phyloP scores from a whole-genome alignment of 2,329 filamentous ascomycete species.

The Waltergamsia citrina region DNA sequence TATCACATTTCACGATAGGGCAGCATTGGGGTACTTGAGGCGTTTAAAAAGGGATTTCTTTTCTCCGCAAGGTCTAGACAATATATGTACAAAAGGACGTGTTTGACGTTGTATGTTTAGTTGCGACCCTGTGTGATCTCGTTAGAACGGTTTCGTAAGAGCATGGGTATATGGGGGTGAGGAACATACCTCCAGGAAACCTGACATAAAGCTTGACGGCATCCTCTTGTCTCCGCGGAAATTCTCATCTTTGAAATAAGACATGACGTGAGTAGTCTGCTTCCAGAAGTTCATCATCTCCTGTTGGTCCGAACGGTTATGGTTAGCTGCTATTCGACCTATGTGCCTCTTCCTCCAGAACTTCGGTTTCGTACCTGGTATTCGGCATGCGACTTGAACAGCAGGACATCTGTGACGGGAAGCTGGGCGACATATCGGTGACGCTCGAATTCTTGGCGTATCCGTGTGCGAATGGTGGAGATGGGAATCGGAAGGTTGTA shows the following conservation, averaged over 20 bases:
- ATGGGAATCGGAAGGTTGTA: constrained; percentile 89
- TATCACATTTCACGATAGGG: constrained; percentile 2
- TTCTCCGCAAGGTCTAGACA: constrained; percentile 15
- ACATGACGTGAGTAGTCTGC: constrained; percentile 89
- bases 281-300: constrained; percentile 99
- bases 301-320: constrained; percentile 30
- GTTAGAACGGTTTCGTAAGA: no score
- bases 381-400: constrained; percentile 87
- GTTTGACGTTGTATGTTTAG: constrained; percentile 23
- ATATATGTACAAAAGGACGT: constrained; percentile 23
- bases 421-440: constrained; percentile 90
- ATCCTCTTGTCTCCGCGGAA: constrained; percentile 67
- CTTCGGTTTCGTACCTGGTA: constrained; percentile 60
- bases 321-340: not conserved
- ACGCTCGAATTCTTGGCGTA: constrained; percentile 93
- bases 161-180: no score
- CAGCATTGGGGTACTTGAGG: constrained; percentile 16
- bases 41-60: constrained; percentile 16
- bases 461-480: constrained; percentile 79
- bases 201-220: constrained; percentile 84
- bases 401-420: constrained; percentile 75
- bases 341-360: constrained; percentile 1
- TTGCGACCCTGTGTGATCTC: constrained; percentile 46
- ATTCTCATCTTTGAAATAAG: constrained; percentile 86
- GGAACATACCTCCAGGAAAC: constrained; percentile 78